Base-by-base conservation (phyloP, 805 yeast genomes). In the Allodekkera sacchari region DNA sequence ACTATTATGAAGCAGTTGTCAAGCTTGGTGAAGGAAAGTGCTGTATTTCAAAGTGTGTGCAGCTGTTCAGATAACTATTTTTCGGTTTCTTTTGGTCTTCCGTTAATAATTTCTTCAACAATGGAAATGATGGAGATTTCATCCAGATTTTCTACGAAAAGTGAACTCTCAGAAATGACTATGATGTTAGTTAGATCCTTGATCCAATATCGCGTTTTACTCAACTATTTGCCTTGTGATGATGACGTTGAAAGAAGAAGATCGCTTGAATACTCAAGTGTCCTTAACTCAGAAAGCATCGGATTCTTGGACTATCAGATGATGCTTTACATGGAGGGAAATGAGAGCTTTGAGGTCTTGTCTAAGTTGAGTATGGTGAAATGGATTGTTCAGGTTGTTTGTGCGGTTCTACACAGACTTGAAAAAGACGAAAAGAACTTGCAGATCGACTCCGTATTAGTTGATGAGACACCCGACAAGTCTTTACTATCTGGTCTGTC, bases 71-170 rank as follows among this genome's bases (percentile, higher is more conserved):
- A n/a, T n/a, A n/a, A n/a, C n/a, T n/a, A n/a, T 9, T 14, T 17
- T 13, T 8, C 7, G 7, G 16, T 20, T 10, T 13, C 12, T n/a
- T 8, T 38, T 32, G 32, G 45, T 7, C 25, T 50, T 21, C 39
- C 56, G 5, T 34, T 44, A 15, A 25, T 59, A 10, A 44, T 71
- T 26, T 69, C 73, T 2, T 62, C 68, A 38, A 67, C 77, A 0
- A 63, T 80, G 17, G 62, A 69, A 16, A 71, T 76, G 66, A 53
- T 66, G 23, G 88, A 81, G 44, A 68, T 78, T 15, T 44, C 77
- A 0, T 62, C 76, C 1, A 63, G 88, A 47, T 47, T 66, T 2
- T 33, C 30, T 18, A 25, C 27, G 9, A 26, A 30, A 9, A n/a
- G 15, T 8, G 34, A 31, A 7, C 31, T 38, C 6, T 35, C 47